These are phyloP conservation scores for Pichia pseudocactophila DNA, from an alignment of 805 yeast genomes.

Conservation along the genomic window DNA sequence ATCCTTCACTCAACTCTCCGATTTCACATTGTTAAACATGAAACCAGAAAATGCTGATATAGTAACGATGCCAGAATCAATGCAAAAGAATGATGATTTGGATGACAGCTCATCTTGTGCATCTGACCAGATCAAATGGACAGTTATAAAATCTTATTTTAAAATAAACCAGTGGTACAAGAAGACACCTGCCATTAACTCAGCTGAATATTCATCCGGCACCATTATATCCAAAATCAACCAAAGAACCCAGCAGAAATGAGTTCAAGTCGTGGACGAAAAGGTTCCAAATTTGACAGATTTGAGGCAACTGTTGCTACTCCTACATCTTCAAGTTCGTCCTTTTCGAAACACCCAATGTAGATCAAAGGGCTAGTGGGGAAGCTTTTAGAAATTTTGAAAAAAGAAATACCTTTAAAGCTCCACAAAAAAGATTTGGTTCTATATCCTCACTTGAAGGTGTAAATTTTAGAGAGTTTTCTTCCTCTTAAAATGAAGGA, in stretches of 20 bases:
- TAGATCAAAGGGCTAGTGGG: constrained; percentile 1
- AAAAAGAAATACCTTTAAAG: background rate
- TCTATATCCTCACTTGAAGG: constrained; percentile 5
- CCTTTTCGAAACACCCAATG: constrained; percentile 1
- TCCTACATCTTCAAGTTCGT: background rate
- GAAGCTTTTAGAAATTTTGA: constrained; percentile 8
- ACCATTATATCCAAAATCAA: background rate
- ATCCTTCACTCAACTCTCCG: too few relatives aligned
- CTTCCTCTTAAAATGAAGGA: too few relatives aligned
- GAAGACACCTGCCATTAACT: constrained; percentile 28
- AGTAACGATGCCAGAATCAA: background rate
- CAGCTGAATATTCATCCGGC: background rate
- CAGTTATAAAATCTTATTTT: constrained; percentile 38
- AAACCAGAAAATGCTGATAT: background rate
- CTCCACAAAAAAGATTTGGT: background rate
- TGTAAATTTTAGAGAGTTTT: constrained; percentile 2
- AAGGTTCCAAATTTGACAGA: constrained; percentile 3
- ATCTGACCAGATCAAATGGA: constrained; percentile 10
- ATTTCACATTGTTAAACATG: too few relatives aligned
- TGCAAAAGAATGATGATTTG: background rate
- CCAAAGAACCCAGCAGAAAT: constrained; percentile 45
- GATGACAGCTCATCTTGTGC: background rate
- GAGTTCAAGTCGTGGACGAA: constrained; percentile 47
- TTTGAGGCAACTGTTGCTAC: background rate
- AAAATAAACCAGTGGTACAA: constrained; percentile 66